A percentile compares a stretch with the other conserved stretches of the same genome.
Evolutionary conservation across 495 filamentous ascomycete species (phyloP).

Genomic region (Penicillium canescens): DNA sequence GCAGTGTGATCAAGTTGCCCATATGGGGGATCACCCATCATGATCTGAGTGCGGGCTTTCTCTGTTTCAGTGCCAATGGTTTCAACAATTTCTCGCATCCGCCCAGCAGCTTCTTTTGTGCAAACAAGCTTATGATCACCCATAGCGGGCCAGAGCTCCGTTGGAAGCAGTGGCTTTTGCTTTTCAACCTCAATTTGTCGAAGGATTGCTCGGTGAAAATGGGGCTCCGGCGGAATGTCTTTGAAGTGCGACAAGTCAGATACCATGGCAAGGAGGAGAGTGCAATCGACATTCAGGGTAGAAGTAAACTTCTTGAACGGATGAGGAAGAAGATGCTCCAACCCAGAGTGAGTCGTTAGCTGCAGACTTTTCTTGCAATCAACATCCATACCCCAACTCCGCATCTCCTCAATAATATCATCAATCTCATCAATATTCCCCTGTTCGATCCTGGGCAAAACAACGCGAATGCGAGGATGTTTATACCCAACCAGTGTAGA

Average conservation of each 20-base stretch:
- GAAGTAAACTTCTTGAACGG: conserved; percentile 55
- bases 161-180: conserved; percentile 57
- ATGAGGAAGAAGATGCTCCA: conserved; percentile 53
- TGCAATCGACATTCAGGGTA: conserved; percentile 72
- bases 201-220: conserved; percentile 56
- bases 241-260: conserved; percentile 69
- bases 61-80: conserved; percentile 67
- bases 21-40: conserved; percentile 45
- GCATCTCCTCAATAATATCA: conserved; percentile 55
- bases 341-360: conserved; percentile 26
- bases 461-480: conserved; percentile 58
- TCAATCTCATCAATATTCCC: conserved; percentile 54
- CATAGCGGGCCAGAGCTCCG: conserved; percentile 65
- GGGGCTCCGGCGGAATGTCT: conserved; percentile 30
- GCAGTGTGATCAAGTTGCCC: conserved; percentile 22
- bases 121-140: conserved; percentile 54
- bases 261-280: conserved; percentile 67
- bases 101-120: conserved; percentile 59
- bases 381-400: conserved; percentile 56
- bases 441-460: conserved; percentile 58
- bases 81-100: conserved; percentile 68
- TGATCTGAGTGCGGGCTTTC: conserved; percentile 51
- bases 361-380: conserved; percentile 37
- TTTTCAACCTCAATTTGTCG: conserved; percentile 68
- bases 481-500: conserved; percentile 56